These are phyloP conservation scores for Septoria linicola DNA, from an alignment of 2,329 filamentous ascomycete genomes.

Conservation along the genomic window DNA sequence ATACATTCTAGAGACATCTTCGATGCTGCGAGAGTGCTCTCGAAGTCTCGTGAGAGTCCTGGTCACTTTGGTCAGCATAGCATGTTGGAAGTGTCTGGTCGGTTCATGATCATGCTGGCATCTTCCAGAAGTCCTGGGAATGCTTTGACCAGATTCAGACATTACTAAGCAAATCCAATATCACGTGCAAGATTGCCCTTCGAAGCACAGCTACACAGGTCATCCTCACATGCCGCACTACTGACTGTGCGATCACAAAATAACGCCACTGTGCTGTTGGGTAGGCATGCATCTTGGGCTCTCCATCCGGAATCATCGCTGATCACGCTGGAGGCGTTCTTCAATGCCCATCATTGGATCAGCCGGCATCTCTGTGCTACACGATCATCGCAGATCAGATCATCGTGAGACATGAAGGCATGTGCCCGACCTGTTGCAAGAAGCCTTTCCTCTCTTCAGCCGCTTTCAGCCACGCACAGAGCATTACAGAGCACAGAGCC, in stretches of 20 bases:
- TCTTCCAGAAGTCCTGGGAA: conserved; percentile 12
- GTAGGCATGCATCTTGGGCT: conserved; percentile 8
- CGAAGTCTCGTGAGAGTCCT: conserved; percentile 15
- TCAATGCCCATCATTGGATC: neutral
- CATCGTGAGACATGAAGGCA: conserved; percentile 1
- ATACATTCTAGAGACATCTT: conserved; percentile 16
- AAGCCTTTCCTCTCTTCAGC: neutral
- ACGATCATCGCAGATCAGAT: conserved; percentile 4
- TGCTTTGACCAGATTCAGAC: neutral
- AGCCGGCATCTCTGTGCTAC: conserved; percentile 6
- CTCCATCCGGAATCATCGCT: conserved; percentile 1
- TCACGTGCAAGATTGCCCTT: neutral
- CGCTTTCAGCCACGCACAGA: neutral
- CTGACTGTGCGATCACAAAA: neutral
- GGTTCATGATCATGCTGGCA: conserved; percentile 16
- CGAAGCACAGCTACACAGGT: neutral
- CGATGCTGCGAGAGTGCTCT: conserved; percentile 20
- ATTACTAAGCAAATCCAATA: neutral
- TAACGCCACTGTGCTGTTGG: conserved; percentile 6
- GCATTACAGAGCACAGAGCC: neutral
- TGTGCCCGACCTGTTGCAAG: neutral
- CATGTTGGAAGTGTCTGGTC: conserved; percentile 3
- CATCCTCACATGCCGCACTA: neutral
- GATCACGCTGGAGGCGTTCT: neutral
- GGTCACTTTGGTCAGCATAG: conserved; percentile 9